Conservation (phyloP, 2,329 filamentous ascomycete species). For the Penicillium sp. region DNA sequence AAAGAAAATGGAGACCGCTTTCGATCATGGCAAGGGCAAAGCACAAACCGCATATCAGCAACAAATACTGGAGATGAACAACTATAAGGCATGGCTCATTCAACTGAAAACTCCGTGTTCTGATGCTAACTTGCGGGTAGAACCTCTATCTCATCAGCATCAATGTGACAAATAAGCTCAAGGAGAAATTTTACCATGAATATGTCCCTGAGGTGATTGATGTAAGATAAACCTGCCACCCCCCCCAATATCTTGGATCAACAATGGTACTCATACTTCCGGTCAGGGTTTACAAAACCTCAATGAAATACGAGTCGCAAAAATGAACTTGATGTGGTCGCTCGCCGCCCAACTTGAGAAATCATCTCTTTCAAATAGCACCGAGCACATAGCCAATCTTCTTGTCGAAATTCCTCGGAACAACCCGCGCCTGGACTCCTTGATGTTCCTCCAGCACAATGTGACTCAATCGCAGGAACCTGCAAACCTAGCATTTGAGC, state of each 20-base stretch:
- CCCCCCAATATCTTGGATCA: neutral
- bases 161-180: constrained; percentile 96
- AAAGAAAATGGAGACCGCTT: constrained; percentile 93
- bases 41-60: constrained; percentile 89
- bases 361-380: constrained; percentile 73
- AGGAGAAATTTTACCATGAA: constrained; percentile 95
- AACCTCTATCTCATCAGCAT: constrained; percentile 97
- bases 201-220: constrained; percentile 93
- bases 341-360: constrained; percentile 76
- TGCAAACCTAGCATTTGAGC: constrained; percentile 80
- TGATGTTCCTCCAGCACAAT: constrained; percentile 98
- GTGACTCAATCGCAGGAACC: constrained; percentile 80
- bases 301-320: constrained; percentile 80
- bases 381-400: constrained; percentile 69
- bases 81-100: constrained; percentile 63
- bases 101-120: neutral
- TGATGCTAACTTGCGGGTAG: constrained; percentile 39
- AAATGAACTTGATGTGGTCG: constrained; percentile 83
- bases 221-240: constrained; percentile 50
- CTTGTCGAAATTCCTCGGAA: constrained; percentile 82
- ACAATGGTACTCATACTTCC: constrained; percentile 10
- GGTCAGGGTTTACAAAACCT: constrained; percentile 75
- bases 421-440: constrained; percentile 82
- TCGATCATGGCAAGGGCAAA: constrained; percentile 81
- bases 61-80: constrained; percentile 92